Conservation (phyloP, 1,284 basidiomycete genomes). For the Xanthoconium separans region DNA sequence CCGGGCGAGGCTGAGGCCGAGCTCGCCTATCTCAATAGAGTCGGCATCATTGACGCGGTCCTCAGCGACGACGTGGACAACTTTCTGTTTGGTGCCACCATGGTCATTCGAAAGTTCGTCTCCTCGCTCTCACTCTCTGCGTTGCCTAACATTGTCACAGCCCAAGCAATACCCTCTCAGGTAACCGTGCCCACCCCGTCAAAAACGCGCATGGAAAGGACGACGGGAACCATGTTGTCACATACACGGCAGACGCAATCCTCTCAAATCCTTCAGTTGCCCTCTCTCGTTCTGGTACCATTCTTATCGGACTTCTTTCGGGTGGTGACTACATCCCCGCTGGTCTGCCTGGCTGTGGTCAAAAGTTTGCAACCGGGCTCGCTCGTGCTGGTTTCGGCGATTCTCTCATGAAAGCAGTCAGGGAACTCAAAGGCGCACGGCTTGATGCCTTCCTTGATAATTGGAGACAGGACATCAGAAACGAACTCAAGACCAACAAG, state of each 20-base stretch:
- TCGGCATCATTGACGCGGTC: slow-evolving; percentile 85
- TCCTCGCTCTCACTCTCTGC: not conserved
- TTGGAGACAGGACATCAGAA: slow-evolving; percentile 65
- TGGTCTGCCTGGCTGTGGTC: slow-evolving; percentile 64
- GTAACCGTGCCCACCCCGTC: slow-evolving; percentile 59
- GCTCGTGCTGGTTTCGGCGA: slow-evolving; percentile 74
- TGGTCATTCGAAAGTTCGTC: slow-evolving; percentile 75
- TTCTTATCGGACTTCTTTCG: slow-evolving; percentile 82
- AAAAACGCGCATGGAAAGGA: slow-evolving; percentile 66
- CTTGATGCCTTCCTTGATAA: slow-evolving; percentile 55
- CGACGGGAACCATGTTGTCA: slow-evolving; percentile 72
- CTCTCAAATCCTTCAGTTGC: slow-evolving; percentile 50
- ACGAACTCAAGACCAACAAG: slow-evolving; percentile 73
- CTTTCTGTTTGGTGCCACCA: slow-evolving; percentile 84
- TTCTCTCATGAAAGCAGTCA: slow-evolving; percentile 60
- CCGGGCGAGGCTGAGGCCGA: slow-evolving; percentile 98
- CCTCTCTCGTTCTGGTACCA: slow-evolving; percentile 73
- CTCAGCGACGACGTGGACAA: slow-evolving; percentile 94
- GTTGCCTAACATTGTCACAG: slow-evolving; percentile 38
- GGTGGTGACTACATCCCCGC: slow-evolving; percentile 89
- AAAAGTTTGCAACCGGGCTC: slow-evolving; percentile 62
- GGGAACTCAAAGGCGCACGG: slow-evolving; percentile 43
- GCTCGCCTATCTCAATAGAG: slow-evolving; percentile 80
- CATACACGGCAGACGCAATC: slow-evolving; percentile 61
- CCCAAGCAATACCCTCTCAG: slow-evolving; percentile 70